Evolutionary conservation across 2,329 filamentous ascomycete species (phyloP).

Genomic region (Biscogniauxia marginata): DNA sequence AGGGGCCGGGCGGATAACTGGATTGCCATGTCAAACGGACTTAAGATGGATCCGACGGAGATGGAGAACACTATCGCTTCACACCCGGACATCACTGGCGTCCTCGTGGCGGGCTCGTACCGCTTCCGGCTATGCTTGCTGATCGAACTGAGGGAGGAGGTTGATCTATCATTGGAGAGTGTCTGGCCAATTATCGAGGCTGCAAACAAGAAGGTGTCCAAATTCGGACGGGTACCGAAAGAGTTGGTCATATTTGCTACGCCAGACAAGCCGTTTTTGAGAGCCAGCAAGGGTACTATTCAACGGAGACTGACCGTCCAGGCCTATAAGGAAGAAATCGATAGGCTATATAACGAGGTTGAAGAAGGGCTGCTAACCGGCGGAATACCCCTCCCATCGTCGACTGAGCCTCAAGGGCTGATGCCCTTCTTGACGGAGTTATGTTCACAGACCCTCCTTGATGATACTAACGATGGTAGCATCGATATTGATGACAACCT

Average conservation of each 20-base stretch:
- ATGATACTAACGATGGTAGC: conserved; percentile 6
- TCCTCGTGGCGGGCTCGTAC: conserved; percentile 25
- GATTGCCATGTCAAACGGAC: conserved; percentile 42
- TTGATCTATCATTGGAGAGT: conserved; percentile 12
- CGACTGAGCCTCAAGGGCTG: conserved; percentile 11
- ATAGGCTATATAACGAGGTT: conserved; percentile 22
- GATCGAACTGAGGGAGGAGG: conserved; percentile 20
- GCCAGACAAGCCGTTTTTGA: conserved; percentile 21
- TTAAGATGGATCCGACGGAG: conserved; percentile 41
- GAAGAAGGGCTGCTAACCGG: conserved; percentile 20
- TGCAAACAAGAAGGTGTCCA: conserved; percentile 22
- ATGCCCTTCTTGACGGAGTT: conserved; percentile 19
- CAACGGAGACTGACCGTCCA: conserved; percentile 23
- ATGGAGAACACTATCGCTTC: conserved; percentile 39
- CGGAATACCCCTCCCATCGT: conserved; percentile 17
- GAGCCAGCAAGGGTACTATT: conserved; percentile 27
- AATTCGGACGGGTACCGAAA: conserved; percentile 25
- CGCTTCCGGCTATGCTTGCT: conserved; percentile 27
- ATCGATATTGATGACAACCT: conserved; percentile 22
- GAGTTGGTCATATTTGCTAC: conserved; percentile 23
- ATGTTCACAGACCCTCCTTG: conserved; percentile 18
- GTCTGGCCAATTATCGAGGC: conserved; percentile 25
- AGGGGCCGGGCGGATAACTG: conserved; percentile 34
- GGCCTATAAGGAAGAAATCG: conserved; percentile 25
- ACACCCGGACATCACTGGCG: conserved; percentile 22